Conservation (phyloP, 2,329 filamentous ascomycete species). For the Aspergillus japonicus region DNA sequence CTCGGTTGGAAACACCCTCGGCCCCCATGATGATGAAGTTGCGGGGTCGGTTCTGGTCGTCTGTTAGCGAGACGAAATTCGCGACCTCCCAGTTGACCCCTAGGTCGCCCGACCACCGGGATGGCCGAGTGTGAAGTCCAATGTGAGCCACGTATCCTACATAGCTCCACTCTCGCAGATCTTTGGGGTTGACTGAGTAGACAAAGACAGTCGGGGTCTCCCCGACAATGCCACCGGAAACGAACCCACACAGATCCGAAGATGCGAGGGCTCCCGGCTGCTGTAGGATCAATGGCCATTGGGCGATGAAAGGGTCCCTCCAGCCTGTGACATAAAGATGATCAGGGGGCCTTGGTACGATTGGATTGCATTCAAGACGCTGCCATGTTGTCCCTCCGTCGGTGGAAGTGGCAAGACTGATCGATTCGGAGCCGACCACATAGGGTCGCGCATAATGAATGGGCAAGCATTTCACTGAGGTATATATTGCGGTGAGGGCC, state of each 20-base stretch:
- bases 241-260: conserved; percentile 45
- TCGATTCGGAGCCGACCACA: conserved; percentile 35
- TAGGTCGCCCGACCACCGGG: conserved; percentile 51
- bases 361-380: conserved; percentile 37
- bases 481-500: conserved; percentile 41
- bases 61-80: conserved; percentile 46
- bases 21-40: conserved; percentile 50
- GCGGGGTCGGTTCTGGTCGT: conserved; percentile 29
- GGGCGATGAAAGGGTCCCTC: conserved; percentile 42
- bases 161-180: conserved; percentile 48
- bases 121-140: conserved; percentile 39
- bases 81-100: conserved; percentile 55
- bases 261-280: conserved; percentile 4
- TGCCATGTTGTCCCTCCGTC: conserved; percentile 41
- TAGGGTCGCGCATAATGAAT: conserved; percentile 45
- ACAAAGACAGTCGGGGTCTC: conserved; percentile 49
- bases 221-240: conserved; percentile 49
- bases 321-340: conserved; percentile 41
- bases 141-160: conserved; percentile 46
- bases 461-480: conserved; percentile 41
- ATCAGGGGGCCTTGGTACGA: conserved; percentile 36
- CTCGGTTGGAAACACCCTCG: conserved; percentile 41
- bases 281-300: conserved; percentile 28
- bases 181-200: conserved; percentile 43
- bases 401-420: conserved; percentile 40